Percentiles rank a stretch among this genome's conserved stretches.
These are phyloP conservation scores for Boletus bicolor DNA, from an alignment of 768 basidiomycete species.

Conservation along the genomic window DNA sequence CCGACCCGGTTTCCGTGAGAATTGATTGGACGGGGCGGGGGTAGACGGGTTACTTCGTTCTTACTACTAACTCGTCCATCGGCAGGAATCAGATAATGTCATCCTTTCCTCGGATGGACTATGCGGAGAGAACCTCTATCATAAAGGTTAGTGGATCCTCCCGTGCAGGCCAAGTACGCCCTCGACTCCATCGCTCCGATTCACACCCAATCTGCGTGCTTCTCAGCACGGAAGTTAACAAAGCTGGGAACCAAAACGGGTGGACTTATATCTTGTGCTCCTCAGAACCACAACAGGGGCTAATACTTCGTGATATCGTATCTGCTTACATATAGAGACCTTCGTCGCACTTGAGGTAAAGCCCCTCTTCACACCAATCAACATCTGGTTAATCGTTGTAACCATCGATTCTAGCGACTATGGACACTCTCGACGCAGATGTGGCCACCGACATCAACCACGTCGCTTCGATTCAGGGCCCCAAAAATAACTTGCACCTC, in stretches of 20 bases:
- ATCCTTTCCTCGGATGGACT: too few relatives aligned
- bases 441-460: background rate
- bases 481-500: background rate
- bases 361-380: background rate
- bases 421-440: background rate
- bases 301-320: background rate
- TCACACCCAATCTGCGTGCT: background rate
- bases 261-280: background rate
- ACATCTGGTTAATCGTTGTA: background rate
- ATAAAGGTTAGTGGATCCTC: background rate
- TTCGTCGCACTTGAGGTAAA: background rate
- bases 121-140: background rate
- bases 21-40: too few relatives aligned
- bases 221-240: background rate
- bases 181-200: background rate
- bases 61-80: background rate
- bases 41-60: too few relatives aligned
- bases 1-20: too few relatives aligned
- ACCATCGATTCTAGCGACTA: too few relatives aligned
- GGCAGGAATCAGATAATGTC: background rate
- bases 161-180: background rate
- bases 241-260: background rate
- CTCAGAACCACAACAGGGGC: background rate
- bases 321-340: background rate
- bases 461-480: too few relatives aligned